Evolutionary conservation across 805 yeast species (phyloP), one percentile per base, ranked within the genome.

Genomic region (Monosporozyma servazzii): DNA sequence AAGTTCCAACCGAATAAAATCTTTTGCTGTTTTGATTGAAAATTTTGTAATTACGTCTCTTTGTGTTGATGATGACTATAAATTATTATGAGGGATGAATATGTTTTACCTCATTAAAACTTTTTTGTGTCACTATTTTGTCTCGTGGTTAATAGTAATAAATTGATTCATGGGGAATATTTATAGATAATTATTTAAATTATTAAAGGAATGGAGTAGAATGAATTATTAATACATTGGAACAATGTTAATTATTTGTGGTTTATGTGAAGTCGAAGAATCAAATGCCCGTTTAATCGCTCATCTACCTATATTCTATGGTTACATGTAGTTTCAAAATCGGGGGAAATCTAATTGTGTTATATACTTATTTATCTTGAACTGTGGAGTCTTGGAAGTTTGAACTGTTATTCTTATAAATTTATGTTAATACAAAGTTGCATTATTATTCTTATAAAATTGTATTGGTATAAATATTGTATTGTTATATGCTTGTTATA

Each of bases 241-340:
- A 17, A 21, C 30, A 13, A 15, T 9, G 37, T 7, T 20, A 17
- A 39, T 39, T 27, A 29, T 10, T 27, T 39, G 15, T 21, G 39
- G 43, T 25, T 25, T 4, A 29, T 36, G 37, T 51, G 53, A 48
- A 58, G 54, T 61, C 69, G 60, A 58, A 66, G 60, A 66, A 49
- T 57, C 53, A 59, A 55, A 54, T 46, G 58, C 71, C 72, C 70
- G 59, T 63, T 65, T 69, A 69, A 69, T 69, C 72, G 70, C 72
- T 69, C 71, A 60, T 61, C 71, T 68, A 66, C 68, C 66, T 60
- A 46, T 41, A 46, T 49, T 54, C 53, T 51, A 62, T 68, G 65
- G 63, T 67, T 66, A 71, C 46, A 54, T 67, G 72, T 59, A 67
- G 72, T 68, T 68, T 68, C 72, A 68, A 59, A 67, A 60, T 51